Percentiles rank a stretch among this genome's conserved stretches.
Evolutionary conservation across 208 protist species (phyloP).

Genomic region (Trypanosomatidae sp.): DNA sequence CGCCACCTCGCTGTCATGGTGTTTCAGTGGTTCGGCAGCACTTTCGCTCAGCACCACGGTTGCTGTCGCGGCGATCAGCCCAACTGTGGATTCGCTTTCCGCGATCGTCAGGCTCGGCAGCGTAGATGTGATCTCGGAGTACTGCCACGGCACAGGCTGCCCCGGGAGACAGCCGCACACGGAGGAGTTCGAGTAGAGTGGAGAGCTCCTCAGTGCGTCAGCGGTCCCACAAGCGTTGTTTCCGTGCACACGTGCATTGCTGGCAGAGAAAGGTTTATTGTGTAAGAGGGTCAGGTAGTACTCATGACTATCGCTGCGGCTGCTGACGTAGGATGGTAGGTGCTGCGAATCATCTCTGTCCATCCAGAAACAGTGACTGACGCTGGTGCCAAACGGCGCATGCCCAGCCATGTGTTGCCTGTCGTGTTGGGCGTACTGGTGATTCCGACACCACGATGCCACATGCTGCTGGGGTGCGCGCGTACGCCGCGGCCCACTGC

Average conservation of each 20-base stretch:
- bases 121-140: not conserved
- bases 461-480: not conserved
- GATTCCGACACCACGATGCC: not conserved
- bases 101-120: not conserved
- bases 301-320: not conserved
- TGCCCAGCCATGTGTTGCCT: not conserved
- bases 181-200: not conserved
- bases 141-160: not conserved
- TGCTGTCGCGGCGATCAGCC: not conserved
- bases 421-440: not conserved
- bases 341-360: not conserved
- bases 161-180: not conserved
- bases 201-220: not conserved
- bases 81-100: not conserved
- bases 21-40: constrained; percentile 3
- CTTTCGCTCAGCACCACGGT: constrained; percentile 1
- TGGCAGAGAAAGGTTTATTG: not conserved
- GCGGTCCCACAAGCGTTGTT: not conserved
- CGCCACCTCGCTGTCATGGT: not conserved
- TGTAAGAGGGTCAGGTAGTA: not conserved
- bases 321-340: not conserved
- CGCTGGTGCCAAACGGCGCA: constrained; percentile 22
- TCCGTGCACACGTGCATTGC: not conserved
- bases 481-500: not conserved
- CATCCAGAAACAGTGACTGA: constrained; percentile 7